These are phyloP conservation scores for Claviceps sp. DNA, from an alignment of 2,329 filamentous ascomycete genomes.

Conservation along the genomic window DNA sequence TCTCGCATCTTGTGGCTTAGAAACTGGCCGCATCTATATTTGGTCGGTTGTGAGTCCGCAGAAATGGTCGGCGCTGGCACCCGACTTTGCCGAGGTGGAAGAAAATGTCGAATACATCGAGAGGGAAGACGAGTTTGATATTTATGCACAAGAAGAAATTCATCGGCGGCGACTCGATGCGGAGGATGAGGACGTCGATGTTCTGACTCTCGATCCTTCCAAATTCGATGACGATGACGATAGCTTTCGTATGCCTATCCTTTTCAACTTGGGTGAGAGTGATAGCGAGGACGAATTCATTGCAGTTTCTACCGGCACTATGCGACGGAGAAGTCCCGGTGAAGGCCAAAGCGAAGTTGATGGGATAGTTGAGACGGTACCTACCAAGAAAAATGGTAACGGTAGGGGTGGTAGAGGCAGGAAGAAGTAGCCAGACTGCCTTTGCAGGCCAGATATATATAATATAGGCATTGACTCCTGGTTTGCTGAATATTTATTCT, in stretches of 20 bases:
- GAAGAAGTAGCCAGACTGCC: constrained; percentile 20
- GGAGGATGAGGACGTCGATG: constrained; percentile 89
- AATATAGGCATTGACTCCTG: not conserved
- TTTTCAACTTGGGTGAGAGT: constrained; percentile 85
- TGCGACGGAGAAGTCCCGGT: constrained; percentile 72
- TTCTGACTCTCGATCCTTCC: constrained; percentile 60
- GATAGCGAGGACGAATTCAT: constrained; percentile 88
- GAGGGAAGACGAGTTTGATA: constrained; percentile 93
- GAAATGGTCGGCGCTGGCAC: constrained; percentile 91
- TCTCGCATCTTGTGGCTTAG: constrained; percentile 80
- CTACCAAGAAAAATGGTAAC: constrained; percentile 25
- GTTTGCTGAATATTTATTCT: not conserved
- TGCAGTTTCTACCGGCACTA: constrained; percentile 60
- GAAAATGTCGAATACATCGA: constrained; percentile 97
- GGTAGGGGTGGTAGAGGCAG: constrained; percentile 26
- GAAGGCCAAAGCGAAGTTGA: constrained; percentile 49
- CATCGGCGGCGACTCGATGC: constrained; percentile 79
- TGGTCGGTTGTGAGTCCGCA: constrained; percentile 95
- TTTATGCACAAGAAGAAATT: constrained; percentile 88
- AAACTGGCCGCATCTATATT: constrained; percentile 85
- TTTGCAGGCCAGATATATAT: not conserved
- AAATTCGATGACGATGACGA: constrained; percentile 46
- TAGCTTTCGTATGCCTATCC: constrained; percentile 79
- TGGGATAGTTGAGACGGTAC: constrained; percentile 34
- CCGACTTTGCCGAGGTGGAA: constrained; percentile 94